These are phyloP conservation scores for Phytophthora agathidicida DNA, from an alignment of 352 stramenopile species.

Conservation along the genomic window DNA sequence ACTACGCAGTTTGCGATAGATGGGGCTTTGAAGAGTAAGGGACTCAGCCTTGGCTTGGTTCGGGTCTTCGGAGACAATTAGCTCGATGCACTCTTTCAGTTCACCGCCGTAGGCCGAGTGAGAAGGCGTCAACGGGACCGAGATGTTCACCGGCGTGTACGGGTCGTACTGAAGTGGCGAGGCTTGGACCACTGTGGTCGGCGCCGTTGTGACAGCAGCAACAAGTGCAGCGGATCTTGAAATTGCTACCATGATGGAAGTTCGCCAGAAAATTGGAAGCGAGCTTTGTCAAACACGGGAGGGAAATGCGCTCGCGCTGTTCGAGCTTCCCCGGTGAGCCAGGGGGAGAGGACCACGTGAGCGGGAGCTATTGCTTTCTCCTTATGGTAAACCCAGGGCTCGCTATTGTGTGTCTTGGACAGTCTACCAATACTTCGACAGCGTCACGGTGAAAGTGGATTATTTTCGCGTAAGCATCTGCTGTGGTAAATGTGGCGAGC, in stretches of 20 bases:
- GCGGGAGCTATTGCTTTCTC: too few relatives aligned
- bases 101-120: slow-evolving; percentile 37
- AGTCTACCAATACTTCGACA: too few relatives aligned
- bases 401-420: too few relatives aligned
- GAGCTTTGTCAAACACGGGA: not conserved
- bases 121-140: slow-evolving; percentile 25
- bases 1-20: slow-evolving; percentile 24
- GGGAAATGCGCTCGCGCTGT: not conserved
- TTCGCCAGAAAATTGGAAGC: slow-evolving; percentile 14
- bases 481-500: too few relatives aligned
- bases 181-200: slow-evolving; percentile 1
- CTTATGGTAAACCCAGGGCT: slow-evolving; percentile 3
- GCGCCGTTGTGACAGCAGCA: not conserved
- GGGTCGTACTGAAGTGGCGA: slow-evolving; percentile 34
- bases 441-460: too few relatives aligned
- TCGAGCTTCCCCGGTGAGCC: not conserved
- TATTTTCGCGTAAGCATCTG: too few relatives aligned
- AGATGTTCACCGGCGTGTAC: slow-evolving; percentile 30
- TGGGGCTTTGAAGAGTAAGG: not conserved
- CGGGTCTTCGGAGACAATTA: slow-evolving; percentile 26
- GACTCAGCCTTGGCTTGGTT: slow-evolving; percentile 6
- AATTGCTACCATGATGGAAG: slow-evolving; percentile 9
- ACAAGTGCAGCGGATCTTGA: slow-evolving; percentile 1
- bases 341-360: too few relatives aligned
- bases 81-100: slow-evolving; percentile 20